A percentile compares a stretch with the other conserved stretches of the same genome.
phyloP scores from a whole-genome alignment of 2,329 filamentous ascomycete genomes.

The Venturia oleaginea region DNA sequence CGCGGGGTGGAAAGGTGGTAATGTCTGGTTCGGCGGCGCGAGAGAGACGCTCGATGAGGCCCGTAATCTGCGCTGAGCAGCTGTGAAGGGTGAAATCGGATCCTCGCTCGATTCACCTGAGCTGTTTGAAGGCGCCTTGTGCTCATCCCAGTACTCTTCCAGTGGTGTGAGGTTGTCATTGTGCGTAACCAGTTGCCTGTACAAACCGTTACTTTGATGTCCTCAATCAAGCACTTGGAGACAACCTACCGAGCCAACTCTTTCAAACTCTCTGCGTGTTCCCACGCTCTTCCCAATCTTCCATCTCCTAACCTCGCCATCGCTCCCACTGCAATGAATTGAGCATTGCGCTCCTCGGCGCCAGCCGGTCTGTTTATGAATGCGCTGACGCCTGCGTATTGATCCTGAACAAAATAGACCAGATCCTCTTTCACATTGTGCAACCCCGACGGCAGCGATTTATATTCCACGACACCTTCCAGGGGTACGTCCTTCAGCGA shows the following conservation, averaged over 20 bases:
- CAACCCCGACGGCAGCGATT: slow-evolving; percentile 85
- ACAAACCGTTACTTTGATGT: not conserved
- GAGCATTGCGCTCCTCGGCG: slow-evolving; percentile 72
- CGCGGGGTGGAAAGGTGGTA: slow-evolving; percentile 76
- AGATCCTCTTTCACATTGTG: slow-evolving; percentile 84
- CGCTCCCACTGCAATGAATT: slow-evolving; percentile 86
- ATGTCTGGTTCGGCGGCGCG: slow-evolving; percentile 52
- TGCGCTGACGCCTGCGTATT: slow-evolving; percentile 80
- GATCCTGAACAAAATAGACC: slow-evolving; percentile 81
- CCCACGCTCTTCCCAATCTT: slow-evolving; percentile 78
- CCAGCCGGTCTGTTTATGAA: slow-evolving; percentile 79
- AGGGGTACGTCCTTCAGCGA: slow-evolving; percentile 53
- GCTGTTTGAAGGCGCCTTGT: slow-evolving; percentile 12
- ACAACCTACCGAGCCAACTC: slow-evolving; percentile 34
- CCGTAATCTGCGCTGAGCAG: slow-evolving; percentile 23
- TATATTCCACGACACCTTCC: slow-evolving; percentile 88
- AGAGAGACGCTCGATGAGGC: slow-evolving; percentile 45
- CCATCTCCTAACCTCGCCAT: slow-evolving; percentile 81
- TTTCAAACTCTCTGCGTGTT: slow-evolving; percentile 71
- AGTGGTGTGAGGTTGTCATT: slow-evolving; percentile 54
- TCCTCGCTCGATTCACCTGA: slow-evolving; percentile 10
- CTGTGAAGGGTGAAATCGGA: slow-evolving; percentile 5
- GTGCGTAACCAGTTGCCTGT: slow-evolving; percentile 52
- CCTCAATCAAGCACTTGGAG: not conserved
- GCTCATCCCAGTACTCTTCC: slow-evolving; percentile 70